These are phyloP conservation scores for Colletotrichum cereale DNA, from an alignment of 2,329 filamentous ascomycete genomes.

Conservation along the genomic window DNA sequence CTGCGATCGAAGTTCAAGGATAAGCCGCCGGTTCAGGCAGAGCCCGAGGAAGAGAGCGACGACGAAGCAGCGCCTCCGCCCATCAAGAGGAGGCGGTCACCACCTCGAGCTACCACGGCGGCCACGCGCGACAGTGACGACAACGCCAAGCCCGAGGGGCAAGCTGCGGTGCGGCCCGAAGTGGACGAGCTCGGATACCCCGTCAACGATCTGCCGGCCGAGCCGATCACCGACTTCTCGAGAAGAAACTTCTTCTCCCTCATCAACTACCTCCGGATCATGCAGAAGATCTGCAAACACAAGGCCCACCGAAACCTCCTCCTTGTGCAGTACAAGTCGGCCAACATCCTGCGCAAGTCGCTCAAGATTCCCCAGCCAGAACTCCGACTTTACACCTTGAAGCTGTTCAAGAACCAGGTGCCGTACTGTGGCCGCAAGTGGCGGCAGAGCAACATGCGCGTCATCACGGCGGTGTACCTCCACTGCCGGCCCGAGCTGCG, in stretches of 20 bases:
- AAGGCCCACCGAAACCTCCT: constrained; percentile 96
- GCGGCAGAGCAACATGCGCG: constrained; percentile 98
- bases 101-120: constrained; percentile 52
- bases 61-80: constrained; percentile 89
- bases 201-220: constrained; percentile 74
- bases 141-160: constrained; percentile 50
- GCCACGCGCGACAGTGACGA: constrained; percentile 42
- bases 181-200: constrained; percentile 93
- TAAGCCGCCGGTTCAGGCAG: constrained; percentile 43
- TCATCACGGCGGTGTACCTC: constrained; percentile 96
- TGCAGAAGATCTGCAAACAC: constrained; percentile 97
- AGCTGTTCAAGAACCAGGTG: constrained; percentile 98
- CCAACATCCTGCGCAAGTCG: constrained; percentile 89
- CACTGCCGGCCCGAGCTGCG: constrained; percentile 92
- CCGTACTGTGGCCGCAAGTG: constrained; percentile 98
- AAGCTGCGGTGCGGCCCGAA: constrained; percentile 61
- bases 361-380: constrained; percentile 91
- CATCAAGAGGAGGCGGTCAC: constrained; percentile 72
- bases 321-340: constrained; percentile 95
- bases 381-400: constrained; percentile 92
- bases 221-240: constrained; percentile 90
- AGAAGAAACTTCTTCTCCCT: constrained; percentile 95
- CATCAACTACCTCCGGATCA: constrained; percentile 94
- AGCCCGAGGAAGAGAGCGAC: constrained; percentile 61
- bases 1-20: constrained; percentile 67